These are phyloP conservation scores for Halenospora varia DNA, from an alignment of 495 filamentous ascomycete species.

Conservation along the genomic window DNA sequence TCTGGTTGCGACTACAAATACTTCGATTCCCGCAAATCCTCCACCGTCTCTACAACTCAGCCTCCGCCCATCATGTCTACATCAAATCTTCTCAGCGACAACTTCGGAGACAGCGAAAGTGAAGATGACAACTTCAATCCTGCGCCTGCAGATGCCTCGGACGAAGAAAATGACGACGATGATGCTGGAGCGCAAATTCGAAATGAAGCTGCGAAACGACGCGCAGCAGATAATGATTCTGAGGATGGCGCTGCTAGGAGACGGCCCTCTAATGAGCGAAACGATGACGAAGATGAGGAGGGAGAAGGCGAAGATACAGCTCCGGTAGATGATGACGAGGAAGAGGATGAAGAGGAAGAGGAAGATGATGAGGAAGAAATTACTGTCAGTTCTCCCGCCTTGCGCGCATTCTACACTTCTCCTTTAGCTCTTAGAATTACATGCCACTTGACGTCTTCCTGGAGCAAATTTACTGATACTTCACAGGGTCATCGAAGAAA, in stretches of 20 bases:
- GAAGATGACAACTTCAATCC: conserved; percentile 85
- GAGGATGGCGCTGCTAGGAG: conserved; percentile 11
- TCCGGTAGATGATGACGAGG: conserved; percentile 34
- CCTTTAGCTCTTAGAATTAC: background rate
- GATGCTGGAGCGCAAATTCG: conserved; percentile 19
- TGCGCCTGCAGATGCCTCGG: conserved; percentile 60
- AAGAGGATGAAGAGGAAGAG: conserved; percentile 49
- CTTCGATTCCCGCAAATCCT: background rate
- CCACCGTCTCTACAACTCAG: conserved; percentile 1
- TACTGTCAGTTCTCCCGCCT: conserved; percentile 36
- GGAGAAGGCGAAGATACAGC: conserved; percentile 16
- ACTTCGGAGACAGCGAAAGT: conserved; percentile 64
- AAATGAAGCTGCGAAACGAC: conserved; percentile 22
- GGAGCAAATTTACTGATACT: conserved; percentile 13
- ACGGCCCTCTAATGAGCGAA: background rate
- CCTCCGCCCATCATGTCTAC: conserved; percentile 39
- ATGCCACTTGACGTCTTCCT: conserved; percentile 12
- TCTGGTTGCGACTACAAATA: background rate
- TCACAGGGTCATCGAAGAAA: conserved; percentile 71
- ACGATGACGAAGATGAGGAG: conserved; percentile 20
- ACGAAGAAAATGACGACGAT: conserved; percentile 54
- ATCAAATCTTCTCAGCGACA: conserved; percentile 44
- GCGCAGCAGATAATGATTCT: conserved; percentile 14
- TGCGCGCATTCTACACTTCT: background rate
- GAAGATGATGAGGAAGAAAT: conserved; percentile 56